These are phyloP conservation scores for Astrothelium subdiscretum DNA, from an alignment of 495 filamentous ascomycete genomes.

Conservation along the genomic window DNA sequence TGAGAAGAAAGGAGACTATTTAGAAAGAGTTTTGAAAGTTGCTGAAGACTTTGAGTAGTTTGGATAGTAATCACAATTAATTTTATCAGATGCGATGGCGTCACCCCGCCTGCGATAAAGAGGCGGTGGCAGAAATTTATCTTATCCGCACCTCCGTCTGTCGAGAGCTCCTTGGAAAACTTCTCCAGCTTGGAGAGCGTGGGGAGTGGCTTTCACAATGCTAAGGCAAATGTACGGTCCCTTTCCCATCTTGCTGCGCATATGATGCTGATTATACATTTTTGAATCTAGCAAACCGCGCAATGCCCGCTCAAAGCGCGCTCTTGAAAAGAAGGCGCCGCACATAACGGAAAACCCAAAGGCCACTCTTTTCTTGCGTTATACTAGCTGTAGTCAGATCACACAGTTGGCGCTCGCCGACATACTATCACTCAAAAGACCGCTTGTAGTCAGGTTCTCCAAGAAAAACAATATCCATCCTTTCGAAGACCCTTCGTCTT, in stretches of 20 bases:
- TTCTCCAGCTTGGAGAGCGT: not conserved
- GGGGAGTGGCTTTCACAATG: conserved; percentile 21
- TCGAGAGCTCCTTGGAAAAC: not conserved
- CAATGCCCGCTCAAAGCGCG: conserved; percentile 87
- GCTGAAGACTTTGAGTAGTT: not conserved
- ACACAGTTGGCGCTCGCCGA: conserved; percentile 71
- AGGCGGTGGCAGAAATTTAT: conserved; percentile 1
- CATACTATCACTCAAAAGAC: conserved; percentile 68
- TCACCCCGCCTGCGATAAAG: not conserved
- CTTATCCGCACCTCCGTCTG: not conserved
- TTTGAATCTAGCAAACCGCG: conserved; percentile 58
- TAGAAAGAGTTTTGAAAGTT: not conserved
- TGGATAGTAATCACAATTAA: not conserved
- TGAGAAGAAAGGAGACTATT: not conserved
- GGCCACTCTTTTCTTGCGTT: conserved; percentile 72
- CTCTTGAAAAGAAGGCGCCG: conserved; percentile 81
- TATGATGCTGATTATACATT: conserved; percentile 14
- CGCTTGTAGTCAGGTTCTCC: conserved; percentile 71
- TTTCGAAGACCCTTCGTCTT: conserved; percentile 75
- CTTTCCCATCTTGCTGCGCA: conserved; percentile 4
- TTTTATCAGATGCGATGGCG: not conserved
- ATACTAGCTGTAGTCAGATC: conserved; percentile 65
- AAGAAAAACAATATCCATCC: conserved; percentile 93
- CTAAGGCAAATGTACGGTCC: conserved; percentile 38
- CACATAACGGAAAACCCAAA: conserved; percentile 81